phyloP scores from a whole-genome alignment of 1,284 basidiomycete species.

The Sporisorium graminicola region DNA sequence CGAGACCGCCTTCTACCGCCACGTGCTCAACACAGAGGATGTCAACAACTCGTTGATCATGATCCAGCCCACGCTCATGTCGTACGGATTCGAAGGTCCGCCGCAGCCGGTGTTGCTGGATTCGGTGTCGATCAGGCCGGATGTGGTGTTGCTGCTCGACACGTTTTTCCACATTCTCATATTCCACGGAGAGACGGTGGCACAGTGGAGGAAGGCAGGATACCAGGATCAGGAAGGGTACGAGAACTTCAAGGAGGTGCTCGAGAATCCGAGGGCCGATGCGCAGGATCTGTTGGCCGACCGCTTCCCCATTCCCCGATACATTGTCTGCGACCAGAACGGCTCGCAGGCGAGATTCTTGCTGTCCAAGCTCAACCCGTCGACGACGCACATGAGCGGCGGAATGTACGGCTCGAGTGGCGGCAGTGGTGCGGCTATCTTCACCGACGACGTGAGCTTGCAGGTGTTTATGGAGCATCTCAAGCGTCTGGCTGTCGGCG shows the following conservation, averaged over 20 bases:
- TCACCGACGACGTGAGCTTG: conserved; percentile 90
- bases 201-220: conserved; percentile 98
- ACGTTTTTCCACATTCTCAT: conserved; percentile 99
- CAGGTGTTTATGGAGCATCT: conserved; percentile 72
- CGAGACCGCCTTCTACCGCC: conserved; percentile 99
- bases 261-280: conserved; percentile 82
- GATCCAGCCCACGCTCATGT: conserved; percentile 99
- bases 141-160: conserved; percentile 96
- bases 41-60: conserved; percentile 99
- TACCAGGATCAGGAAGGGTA: conserved; percentile 99
- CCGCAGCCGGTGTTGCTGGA: conserved; percentile 96
- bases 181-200: conserved; percentile 97
- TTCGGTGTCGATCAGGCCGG: conserved; percentile 96
- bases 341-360: conserved; percentile 98
- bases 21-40: conserved; percentile 95
- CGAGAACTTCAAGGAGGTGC: conserved; percentile 95
- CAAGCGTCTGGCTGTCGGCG: conserved; percentile 68
- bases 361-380: conserved; percentile 94
- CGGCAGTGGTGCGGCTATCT: conserved; percentile 85
- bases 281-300: conserved; percentile 87
- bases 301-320: conserved; percentile 95
- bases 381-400: conserved; percentile 94
- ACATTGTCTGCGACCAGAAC: conserved; percentile 97
- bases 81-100: conserved; percentile 89
- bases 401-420: conserved; percentile 72